Evolutionary conservation across 2,329 filamentous ascomycete species (phyloP), one percentile per base, ranked within the genome.

Genomic region (Claviceps sorghi): DNA sequence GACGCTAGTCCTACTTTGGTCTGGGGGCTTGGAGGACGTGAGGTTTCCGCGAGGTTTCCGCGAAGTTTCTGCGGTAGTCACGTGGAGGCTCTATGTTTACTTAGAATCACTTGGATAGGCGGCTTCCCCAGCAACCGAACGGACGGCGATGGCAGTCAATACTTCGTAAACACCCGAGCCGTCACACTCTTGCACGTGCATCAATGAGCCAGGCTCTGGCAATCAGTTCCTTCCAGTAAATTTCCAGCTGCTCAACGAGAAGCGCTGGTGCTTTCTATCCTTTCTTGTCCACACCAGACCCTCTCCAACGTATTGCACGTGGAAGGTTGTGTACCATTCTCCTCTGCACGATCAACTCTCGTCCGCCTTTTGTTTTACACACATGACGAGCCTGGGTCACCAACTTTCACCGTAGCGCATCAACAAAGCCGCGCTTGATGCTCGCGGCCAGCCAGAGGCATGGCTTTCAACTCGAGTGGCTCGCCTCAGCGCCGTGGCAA

Each of bases 401-500:
- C n/a, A 44, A 45, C 40, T 26, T 34, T 38, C 30, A 49, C 38
- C 19, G 38, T 34, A 40, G 32, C 52, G 43, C 46, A 49, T 47
- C 52, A 49, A 54, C 46, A 46, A 51, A 49, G 43, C 41, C 32
- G 36, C 45, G 26, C 36, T 54, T 49, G 52, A 62, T 64, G 62
- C 55, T 52, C 53, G 57, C 55, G 41, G 53, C 52, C 19, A 36
- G 10, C 13, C 19, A 48, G 21, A 43, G 55, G 53, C 42, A 70
- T 70, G 68, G 60, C 68, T 50, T 68, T 66, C 55, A 63, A 65
- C 54, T 54, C 59, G 57, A 64, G 62, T 53, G 60, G 60, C 56
- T 61, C 65, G 67, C 79, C 83, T 59, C 79, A 84, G 65, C 86
- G 83, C 73, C 83, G 88, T 62, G 86, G 82, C 65, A 91, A 88